Base-by-base conservation (phyloP, 768 basidiomycete species). In the Phlebiopsis flavidoalba region DNA sequence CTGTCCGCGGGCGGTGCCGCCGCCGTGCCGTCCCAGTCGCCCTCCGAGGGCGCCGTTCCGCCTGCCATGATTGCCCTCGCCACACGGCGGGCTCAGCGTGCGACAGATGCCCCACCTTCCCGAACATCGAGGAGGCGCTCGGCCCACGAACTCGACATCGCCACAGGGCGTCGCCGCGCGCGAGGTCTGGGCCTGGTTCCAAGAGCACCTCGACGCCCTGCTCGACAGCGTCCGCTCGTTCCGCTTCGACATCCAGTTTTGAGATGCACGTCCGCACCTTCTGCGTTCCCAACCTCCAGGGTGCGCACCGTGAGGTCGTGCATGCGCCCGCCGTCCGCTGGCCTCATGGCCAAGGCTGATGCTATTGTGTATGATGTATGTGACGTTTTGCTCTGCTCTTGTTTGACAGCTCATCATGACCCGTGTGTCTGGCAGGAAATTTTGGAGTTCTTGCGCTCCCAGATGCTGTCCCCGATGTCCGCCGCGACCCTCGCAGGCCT, bases 111-210 rank as follows among this genome's bases (percentile, higher is more conserved):
- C 87, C 0, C 85, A 88, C 65, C 95, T 94, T 75, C 93, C 93
- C 2, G 26, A 31, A 31, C 86, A 84, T 51, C 90, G 94, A 64
- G 91, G 91, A 62, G 92, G 94, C 74, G 91, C 91, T 21, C 82
- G 93, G 43, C 88, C 87, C 52, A 79, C 83, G 26, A 86, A 79
- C 67, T 88, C 88, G 11, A 83, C 86, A n/a, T 83, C 90, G 50
- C 78, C 89, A 31, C 88, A 93, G 66, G 83, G 85, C 58, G 80
- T 91, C 21, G 87, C 87, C 62, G 93, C 90, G 31, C 84, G 89
- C 65, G 91, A 92, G 72, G 89, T 93, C 6, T 96, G 94, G 94
- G 82, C 79, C 33, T 92, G 91, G 87, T 96, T 96, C 79, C 88
- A 91, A 72, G 89, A 93, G 60, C 94, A 96, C 76, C 79, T 94